These are phyloP conservation scores for Candida tallmaniae DNA, from an alignment of 805 yeast genomes.

Conservation along the genomic window DNA sequence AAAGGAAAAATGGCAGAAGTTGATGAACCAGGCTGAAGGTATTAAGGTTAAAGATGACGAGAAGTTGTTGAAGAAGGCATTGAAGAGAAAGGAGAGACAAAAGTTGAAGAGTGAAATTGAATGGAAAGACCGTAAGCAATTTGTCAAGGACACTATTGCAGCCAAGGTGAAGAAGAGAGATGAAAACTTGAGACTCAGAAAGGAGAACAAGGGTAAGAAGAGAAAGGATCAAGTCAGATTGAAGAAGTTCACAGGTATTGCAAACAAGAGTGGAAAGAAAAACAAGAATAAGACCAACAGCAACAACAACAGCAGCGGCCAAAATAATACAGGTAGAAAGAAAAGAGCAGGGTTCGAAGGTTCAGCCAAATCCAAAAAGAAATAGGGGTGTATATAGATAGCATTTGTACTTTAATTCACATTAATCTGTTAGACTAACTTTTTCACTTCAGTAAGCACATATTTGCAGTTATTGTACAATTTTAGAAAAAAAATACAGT, in stretches of 20 bases:
- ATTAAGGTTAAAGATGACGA: slow-evolving; percentile 86
- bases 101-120: slow-evolving; percentile 85
- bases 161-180: slow-evolving; percentile 85
- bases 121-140: slow-evolving; percentile 87
- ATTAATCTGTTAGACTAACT: no score
- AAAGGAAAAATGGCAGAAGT: slow-evolving; percentile 80
- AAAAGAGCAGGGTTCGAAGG: slow-evolving; percentile 94
- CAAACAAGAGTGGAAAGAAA: slow-evolving; percentile 32
- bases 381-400: slow-evolving; percentile 7
- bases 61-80: slow-evolving; percentile 75
- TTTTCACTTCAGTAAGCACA: no score
- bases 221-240: slow-evolving; percentile 69
- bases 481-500: no score
- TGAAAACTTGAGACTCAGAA: slow-evolving; percentile 81
- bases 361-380: slow-evolving; percentile 39
- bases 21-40: slow-evolving; percentile 85
- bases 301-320: no score
- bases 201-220: slow-evolving; percentile 78
- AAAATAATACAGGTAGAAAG: no score
- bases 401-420: neutral
- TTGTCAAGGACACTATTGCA: slow-evolving; percentile 68
- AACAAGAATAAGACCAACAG: slow-evolving; percentile 1
- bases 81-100: slow-evolving; percentile 75
- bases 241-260: slow-evolving; percentile 57
- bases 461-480: no score